phyloP scores from a whole-genome alignment of 768 basidiomycete species.

The Lactarius akahatsu region DNA sequence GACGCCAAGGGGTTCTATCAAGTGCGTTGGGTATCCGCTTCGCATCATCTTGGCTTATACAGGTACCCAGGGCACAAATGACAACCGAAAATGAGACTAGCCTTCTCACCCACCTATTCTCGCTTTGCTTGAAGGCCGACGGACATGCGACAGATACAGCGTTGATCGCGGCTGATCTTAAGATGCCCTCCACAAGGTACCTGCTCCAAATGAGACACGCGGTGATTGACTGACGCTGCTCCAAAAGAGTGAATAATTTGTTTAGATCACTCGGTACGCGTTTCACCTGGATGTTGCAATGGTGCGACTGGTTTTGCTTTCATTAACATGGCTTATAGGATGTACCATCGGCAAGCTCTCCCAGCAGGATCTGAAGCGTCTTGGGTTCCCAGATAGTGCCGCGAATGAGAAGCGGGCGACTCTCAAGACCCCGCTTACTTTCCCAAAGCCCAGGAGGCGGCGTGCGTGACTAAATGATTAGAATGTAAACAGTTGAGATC shows the following conservation, averaged over 20 bases:
- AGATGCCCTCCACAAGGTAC: constrained; percentile 62
- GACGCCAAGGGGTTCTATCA: constrained; percentile 59
- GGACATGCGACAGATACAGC: constrained; percentile 70
- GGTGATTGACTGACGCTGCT: constrained; percentile 18
- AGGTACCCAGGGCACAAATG: constrained; percentile 36
- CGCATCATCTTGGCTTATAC: neutral
- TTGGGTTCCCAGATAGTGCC: constrained; percentile 64
- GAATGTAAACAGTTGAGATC: neutral
- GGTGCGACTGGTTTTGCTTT: neutral
- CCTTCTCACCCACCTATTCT: constrained; percentile 76
- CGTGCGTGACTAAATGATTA: constrained; percentile 25
- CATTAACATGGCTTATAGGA: constrained; percentile 42
- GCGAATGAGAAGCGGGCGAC: constrained; percentile 69
- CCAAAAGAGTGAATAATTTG: constrained; percentile 54
- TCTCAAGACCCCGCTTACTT: constrained; percentile 72
- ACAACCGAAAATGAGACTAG: constrained; percentile 72
- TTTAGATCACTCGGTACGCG: constrained; percentile 69
- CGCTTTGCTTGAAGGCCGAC: constrained; percentile 77
- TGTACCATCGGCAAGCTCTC: constrained; percentile 65
- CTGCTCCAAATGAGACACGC: neutral
- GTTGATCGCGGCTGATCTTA: constrained; percentile 71
- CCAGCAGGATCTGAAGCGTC: constrained; percentile 61
- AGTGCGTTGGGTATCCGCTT: constrained; percentile 43
- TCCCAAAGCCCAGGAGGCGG: constrained; percentile 63
- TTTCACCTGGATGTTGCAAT: neutral